Evolutionary conservation across 306 rosid species (phyloP).

Genomic region (Quercus glauca): DNA sequence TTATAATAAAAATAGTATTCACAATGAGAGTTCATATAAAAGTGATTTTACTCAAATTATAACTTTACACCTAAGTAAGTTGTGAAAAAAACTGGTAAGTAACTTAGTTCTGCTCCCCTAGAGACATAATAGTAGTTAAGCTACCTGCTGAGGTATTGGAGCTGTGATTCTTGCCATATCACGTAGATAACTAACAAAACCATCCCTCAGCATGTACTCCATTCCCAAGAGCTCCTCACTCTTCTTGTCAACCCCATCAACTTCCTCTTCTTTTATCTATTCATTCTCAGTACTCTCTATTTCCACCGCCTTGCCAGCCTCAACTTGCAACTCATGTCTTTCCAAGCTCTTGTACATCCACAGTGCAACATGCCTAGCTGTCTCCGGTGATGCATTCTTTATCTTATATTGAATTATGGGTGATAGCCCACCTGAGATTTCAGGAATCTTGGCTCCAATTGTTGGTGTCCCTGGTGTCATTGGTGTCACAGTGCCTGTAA

Average conservation of each 20-base stretch:
- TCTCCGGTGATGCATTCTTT: not conserved
- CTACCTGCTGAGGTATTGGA: slow-evolving; percentile 3
- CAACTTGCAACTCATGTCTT: not conserved
- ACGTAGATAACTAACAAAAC: slow-evolving; percentile 5
- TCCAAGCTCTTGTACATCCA: slow-evolving; percentile 7
- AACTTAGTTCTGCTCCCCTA: too few relatives aligned
- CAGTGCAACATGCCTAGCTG: slow-evolving; percentile 1
- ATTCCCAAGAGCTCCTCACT: slow-evolving; percentile 5
- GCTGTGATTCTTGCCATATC: not conserved
- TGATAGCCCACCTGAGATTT: not conserved
- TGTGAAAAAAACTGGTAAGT: too few relatives aligned
- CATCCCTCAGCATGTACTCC: slow-evolving; percentile 2
- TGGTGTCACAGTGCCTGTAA: not conserved
- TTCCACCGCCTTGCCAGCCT: not conserved
- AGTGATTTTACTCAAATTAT: too few relatives aligned
- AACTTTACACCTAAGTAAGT: too few relatives aligned
- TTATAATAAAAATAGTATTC: too few relatives aligned
- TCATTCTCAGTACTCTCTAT: not conserved
- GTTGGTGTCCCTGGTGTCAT: not conserved
- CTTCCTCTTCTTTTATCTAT: not conserved
- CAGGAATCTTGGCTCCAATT: not conserved
- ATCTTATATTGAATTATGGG: not conserved
- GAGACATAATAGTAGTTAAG: not conserved
- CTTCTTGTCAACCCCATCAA: not conserved
- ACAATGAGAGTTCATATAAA: too few relatives aligned